Base-by-base conservation (phyloP, 345 rosid genomes). In the Eucalyptus guilfoylei region DNA sequence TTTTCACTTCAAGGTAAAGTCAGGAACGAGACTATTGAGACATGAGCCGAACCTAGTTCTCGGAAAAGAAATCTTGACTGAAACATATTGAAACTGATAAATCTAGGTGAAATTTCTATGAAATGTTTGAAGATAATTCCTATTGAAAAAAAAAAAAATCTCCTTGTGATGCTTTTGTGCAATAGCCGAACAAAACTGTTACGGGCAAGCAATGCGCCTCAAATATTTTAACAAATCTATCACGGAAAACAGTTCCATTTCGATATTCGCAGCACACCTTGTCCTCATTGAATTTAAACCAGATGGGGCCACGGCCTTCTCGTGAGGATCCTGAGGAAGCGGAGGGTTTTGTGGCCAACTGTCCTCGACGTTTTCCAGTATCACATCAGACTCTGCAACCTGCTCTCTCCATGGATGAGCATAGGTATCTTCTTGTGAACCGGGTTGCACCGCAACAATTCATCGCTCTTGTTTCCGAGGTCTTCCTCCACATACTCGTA, bases 381-480 rank as follows among this genome's bases (percentile, higher is more conserved):
- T 92, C 47, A 92, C n/a, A 47, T 88, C 17, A 30, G 93, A 91
- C 80, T 93, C 93, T 6, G 88, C 85, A 19, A 91, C 87, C 48
- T 93, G 90, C 91, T 92, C 49, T 87, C 91, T 2, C 86, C 88
- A 87, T 93, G 94, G 44, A 92, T 86, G 11, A 93, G 92, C 26
- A 93, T 91, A 26, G 94, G 94, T 50, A 93, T 87, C 76, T 90
- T 92, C 91, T 88, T 88, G 85, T 92, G 83, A 30, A 91, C 88
- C 4, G 93, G 94, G 44, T 92, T 91, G 87, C 86, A 86, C 30
- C 85, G 50, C 55, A 93, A 88, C 42, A 93, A 89, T 54, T 86
- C 48, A 2, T 80, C 81, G 72, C 93, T 90, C 86, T 93, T 93
- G 88, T 88, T 30, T 50, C n/a, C 12, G 7, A 93, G 89, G 80